Conservation (phyloP, 108 stramenopile species). For the Asterionellopsis glacialis region DNA sequence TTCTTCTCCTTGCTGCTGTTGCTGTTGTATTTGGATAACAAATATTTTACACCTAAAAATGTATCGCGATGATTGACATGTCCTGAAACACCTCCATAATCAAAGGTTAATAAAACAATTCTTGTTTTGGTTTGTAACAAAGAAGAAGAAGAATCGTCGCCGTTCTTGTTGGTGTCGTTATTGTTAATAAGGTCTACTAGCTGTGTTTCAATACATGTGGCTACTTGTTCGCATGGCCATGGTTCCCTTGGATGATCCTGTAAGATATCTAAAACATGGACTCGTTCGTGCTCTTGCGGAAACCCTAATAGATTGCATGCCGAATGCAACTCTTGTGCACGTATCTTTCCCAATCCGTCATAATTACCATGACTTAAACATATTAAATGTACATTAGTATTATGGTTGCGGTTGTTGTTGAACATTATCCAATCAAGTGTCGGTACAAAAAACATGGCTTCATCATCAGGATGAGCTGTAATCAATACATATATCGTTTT, state of each 20-base stretch:
- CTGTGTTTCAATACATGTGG: slow-evolving; percentile 6
- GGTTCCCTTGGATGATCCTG: slow-evolving; percentile 40
- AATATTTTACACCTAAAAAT: slow-evolving; percentile 41
- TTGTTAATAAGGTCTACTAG: background rate
- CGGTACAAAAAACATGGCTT: slow-evolving; percentile 80
- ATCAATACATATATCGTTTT: slow-evolving; percentile 23
- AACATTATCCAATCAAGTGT: slow-evolving; percentile 22
- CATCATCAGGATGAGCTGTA: slow-evolving; percentile 60
- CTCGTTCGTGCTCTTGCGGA: background rate
- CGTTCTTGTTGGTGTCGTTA: slow-evolving; percentile 6
- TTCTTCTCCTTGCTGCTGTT: too few relatives aligned
- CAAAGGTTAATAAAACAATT: slow-evolving; percentile 65
- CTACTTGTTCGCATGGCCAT: slow-evolving; percentile 30
- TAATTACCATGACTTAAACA: slow-evolving; percentile 80
- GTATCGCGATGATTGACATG: slow-evolving; percentile 82
- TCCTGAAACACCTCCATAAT: slow-evolving; percentile 64
- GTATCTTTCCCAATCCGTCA: slow-evolving; percentile 59
- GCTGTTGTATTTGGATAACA: too few relatives aligned
- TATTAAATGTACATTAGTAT: slow-evolving; percentile 34
- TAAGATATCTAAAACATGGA: slow-evolving; percentile 1
- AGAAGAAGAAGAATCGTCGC: too few relatives aligned
- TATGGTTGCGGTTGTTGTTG: background rate
- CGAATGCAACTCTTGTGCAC: slow-evolving; percentile 46
- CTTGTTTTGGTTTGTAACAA: too few relatives aligned
- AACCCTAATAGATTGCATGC: slow-evolving; percentile 46